A percentile compares a stretch with the other conserved stretches of the same genome.
Conservation (phyloP, 257 asterid genomes). For the Orobanche coerulescens region DNA sequence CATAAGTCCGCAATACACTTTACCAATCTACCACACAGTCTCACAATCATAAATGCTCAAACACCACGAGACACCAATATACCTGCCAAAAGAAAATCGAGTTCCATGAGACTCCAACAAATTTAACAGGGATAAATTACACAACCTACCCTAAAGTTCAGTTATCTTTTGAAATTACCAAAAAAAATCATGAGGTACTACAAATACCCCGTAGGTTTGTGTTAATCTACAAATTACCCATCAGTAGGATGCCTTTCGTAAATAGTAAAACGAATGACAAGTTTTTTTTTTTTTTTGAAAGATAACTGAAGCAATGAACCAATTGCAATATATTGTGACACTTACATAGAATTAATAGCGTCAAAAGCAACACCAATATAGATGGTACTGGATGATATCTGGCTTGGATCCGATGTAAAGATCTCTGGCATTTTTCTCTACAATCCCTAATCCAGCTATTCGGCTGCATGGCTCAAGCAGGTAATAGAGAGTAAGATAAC, state of each 20-base stretch:
- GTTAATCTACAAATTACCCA: too few species aligned
- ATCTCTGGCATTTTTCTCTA: constrained; percentile 19
- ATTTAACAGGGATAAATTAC: too few species aligned
- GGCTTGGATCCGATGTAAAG: constrained; percentile 15
- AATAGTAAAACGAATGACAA: too few species aligned
- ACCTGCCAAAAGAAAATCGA: constrained; percentile 19
- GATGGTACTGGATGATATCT: constrained; percentile 16
- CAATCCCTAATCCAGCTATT: constrained; percentile 21
- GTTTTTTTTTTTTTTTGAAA: too few species aligned
- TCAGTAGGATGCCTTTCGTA: too few species aligned
- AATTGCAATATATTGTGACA: background rate
- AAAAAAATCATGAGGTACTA: too few species aligned
- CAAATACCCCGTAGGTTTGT: too few species aligned
- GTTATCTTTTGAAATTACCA: too few species aligned
- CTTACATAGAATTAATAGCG: constrained; percentile 23
- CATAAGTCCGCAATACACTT: background rate
- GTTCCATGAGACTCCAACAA: constrained; percentile 1
- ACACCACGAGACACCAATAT: constrained; percentile 7
- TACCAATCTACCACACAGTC: background rate
- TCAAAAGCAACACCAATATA: constrained; percentile 20
- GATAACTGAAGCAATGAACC: background rate
- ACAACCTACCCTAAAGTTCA: too few species aligned
- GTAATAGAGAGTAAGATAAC: background rate
- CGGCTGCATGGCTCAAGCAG: constrained; percentile 18
- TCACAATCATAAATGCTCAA: background rate